phyloP scores from a whole-genome alignment of 2,329 filamentous ascomycete genomes.

The Dothideomycetidae sp. region DNA sequence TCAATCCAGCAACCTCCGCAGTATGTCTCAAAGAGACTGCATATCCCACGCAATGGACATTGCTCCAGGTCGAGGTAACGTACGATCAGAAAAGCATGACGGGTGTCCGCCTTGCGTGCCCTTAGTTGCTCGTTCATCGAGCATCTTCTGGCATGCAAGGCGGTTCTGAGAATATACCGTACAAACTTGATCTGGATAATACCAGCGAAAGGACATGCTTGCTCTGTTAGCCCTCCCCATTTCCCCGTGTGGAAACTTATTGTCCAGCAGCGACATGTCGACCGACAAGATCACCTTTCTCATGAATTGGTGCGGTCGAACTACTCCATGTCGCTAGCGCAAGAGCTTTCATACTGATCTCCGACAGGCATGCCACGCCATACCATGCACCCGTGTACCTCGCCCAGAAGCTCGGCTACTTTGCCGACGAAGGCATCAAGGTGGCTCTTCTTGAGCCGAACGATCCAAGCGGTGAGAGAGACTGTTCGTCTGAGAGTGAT shows the following conservation, averaged over 20 bases:
- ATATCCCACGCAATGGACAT: conserved; percentile 6
- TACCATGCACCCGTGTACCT: conserved; percentile 69
- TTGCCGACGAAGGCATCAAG: conserved; percentile 61
- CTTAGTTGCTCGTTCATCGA: not conserved
- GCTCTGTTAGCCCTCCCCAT: conserved; percentile 36
- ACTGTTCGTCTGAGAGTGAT: too few relatives aligned
- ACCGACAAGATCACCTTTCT: conserved; percentile 77
- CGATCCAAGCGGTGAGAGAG: conserved; percentile 47
- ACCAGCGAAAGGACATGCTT: conserved; percentile 80
- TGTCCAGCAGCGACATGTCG: conserved; percentile 49
- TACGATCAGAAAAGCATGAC: conserved; percentile 10
- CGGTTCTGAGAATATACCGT: conserved; percentile 63
- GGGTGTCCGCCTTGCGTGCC: conserved; percentile 7
- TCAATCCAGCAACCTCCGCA: conserved; percentile 1
- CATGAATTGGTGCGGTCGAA: conserved; percentile 54
- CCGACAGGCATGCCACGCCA: conserved; percentile 60
- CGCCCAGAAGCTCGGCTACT: conserved; percentile 61
- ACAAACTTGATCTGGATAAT: conserved; percentile 74
- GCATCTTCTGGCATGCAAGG: not conserved
- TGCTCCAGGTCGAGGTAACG: conserved; percentile 8
- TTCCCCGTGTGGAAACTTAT: conserved; percentile 18
- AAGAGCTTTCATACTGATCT: conserved; percentile 8
- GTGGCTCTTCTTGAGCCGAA: conserved; percentile 66
- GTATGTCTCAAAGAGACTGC: conserved; percentile 9
- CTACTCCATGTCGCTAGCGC: conserved; percentile 2